phyloP scores from a whole-genome alignment of 352 stramenopile species.

The Phytophthora syringae region DNA sequence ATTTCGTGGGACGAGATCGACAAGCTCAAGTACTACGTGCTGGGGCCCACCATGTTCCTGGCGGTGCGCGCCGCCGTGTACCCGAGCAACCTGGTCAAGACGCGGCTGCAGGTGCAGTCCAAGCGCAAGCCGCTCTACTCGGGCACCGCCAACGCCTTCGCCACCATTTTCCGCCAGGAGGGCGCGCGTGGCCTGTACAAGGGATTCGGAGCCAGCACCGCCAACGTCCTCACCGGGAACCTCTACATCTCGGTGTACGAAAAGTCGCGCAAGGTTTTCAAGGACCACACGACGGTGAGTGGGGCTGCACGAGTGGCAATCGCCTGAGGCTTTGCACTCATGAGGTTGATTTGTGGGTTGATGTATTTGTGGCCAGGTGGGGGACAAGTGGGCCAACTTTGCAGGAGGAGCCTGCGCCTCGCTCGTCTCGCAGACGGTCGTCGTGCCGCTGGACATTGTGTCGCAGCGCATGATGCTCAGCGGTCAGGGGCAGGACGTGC shows the following conservation, averaged over 20 bases:
- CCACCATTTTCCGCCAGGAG: conserved; percentile 83
- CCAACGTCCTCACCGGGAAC: conserved; percentile 88
- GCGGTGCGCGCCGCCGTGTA: conserved; percentile 86
- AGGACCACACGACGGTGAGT: conserved; percentile 58
- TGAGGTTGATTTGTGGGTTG: no score
- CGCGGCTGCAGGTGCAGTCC: conserved; percentile 87
- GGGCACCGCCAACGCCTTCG: conserved; percentile 86
- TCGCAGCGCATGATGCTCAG: conserved; percentile 91
- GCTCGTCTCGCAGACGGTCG: conserved; percentile 85
- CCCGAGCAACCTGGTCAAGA: conserved; percentile 90
- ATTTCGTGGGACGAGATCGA: conserved; percentile 92
- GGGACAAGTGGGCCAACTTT: conserved; percentile 81
- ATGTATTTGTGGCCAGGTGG: conserved; percentile 32
- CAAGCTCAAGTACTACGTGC: conserved; percentile 88
- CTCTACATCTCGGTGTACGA: conserved; percentile 92
- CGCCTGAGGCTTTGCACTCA: no score
- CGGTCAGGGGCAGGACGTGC: conserved; percentile 69
- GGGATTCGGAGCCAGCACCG: conserved; percentile 86
- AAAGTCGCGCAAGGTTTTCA: conserved; percentile 74
- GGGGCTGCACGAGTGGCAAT: no score
- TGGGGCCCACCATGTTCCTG: conserved; percentile 84
- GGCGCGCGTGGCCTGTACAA: conserved; percentile 85
- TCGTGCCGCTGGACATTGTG: conserved; percentile 90
- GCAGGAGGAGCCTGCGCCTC: conserved; percentile 76
- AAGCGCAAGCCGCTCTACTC: conserved; percentile 70